A percentile compares a stretch with the other conserved stretches of the same genome.
These are phyloP conservation scores for Tricholoma flavovirens DNA, from an alignment of 768 basidiomycete genomes.

Conservation along the genomic window DNA sequence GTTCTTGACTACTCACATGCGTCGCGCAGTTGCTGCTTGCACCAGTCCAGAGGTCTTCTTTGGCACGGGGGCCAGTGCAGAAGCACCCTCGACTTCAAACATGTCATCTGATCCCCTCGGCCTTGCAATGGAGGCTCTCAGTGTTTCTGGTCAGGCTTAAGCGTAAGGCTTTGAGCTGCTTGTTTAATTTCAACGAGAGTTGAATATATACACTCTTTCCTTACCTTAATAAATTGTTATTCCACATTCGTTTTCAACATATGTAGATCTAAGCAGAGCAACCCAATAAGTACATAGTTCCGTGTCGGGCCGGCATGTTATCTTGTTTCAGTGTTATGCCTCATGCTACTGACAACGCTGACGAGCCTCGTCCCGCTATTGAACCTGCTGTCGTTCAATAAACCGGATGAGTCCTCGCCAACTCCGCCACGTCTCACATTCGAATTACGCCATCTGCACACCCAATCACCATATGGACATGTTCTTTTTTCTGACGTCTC, in stretches of 20 bases:
- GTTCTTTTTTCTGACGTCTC: constrained; percentile 52
- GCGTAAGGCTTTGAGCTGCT: background rate
- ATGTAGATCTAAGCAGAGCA: too few species aligned
- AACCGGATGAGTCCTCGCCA: background rate
- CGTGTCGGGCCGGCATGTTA: too few species aligned
- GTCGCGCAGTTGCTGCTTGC: constrained; percentile 91
- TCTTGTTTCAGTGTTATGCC: constrained; percentile 26
- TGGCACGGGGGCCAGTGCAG: constrained; percentile 39
- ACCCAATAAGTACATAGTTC: too few species aligned
- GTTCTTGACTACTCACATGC: constrained; percentile 90
- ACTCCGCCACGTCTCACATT: constrained; percentile 32
- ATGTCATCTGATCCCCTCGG: constrained; percentile 52
- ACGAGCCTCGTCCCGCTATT: constrained; percentile 42
- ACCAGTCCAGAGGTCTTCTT: constrained; percentile 92
- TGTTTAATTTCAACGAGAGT: background rate
- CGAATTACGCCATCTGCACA: constrained; percentile 59
- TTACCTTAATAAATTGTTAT: background rate
- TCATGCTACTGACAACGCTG: constrained; percentile 45
- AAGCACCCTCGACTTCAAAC: constrained; percentile 31
- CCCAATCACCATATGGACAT: constrained; percentile 41
- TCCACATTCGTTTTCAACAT: background rate
- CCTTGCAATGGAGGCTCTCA: constrained; percentile 57
- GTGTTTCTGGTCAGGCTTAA: constrained; percentile 11
- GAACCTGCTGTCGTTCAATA: constrained; percentile 18
- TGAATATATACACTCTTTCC: background rate